phyloP scores from a whole-genome alignment of 257 asterid genomes.

The Leptodermis oblonga region DNA sequence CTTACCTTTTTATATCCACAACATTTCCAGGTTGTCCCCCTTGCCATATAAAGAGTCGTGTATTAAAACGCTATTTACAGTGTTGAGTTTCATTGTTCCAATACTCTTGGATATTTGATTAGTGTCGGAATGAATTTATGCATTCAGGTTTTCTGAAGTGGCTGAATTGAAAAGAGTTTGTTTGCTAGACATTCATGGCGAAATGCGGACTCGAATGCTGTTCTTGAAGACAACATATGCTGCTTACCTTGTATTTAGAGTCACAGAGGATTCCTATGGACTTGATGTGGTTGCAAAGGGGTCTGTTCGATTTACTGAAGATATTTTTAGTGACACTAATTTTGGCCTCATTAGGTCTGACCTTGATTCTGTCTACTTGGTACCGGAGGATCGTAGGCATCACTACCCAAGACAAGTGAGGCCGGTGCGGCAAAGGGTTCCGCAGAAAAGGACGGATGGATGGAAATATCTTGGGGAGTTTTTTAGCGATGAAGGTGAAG shows the following conservation, averaged over 20 bases:
- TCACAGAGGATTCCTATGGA: conserved; percentile 31
- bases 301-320: conserved; percentile 24
- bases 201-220: conserved; percentile 30
- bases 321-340: background rate
- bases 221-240: conserved; percentile 41
- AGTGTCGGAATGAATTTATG: background rate
- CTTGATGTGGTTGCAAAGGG: conserved; percentile 35
- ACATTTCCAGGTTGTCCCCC: too few species aligned
- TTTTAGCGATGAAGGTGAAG: conserved; percentile 30
- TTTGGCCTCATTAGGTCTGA: too few species aligned
- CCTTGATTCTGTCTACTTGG: background rate
- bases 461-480: conserved; percentile 59
- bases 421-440: background rate
- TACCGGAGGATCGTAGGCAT: background rate
- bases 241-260: conserved; percentile 49
- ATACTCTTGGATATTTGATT: too few species aligned
- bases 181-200: conserved; percentile 61
- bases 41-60: too few species aligned
- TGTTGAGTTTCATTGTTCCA: background rate
- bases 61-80: too few species aligned
- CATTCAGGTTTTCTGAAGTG: conserved; percentile 61
- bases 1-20: background rate
- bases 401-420: background rate
- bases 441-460: conserved; percentile 37
- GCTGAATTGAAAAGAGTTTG: conserved; percentile 48